Base-by-base conservation (phyloP, 2,329 filamentous ascomycete species). In the Iodosphaeria phyllophila region DNA sequence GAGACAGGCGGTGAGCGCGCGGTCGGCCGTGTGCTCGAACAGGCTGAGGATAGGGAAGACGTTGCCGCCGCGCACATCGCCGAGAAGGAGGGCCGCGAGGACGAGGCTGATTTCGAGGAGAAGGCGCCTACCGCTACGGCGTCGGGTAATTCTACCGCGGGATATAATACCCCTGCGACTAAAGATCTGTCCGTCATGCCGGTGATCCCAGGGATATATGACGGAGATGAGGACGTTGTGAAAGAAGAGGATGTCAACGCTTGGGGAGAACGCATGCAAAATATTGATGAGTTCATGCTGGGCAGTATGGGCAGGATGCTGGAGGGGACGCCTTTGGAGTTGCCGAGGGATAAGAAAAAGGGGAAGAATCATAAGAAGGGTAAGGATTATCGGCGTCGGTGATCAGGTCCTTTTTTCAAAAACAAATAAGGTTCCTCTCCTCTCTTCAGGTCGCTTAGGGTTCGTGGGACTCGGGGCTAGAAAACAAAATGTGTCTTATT, bases 1-100 rank as follows among this genome's bases (percentile, higher is more conserved):
- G 64, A 65, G 31, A 71, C 57, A 29, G 63, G 59, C 8, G 70
- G 73, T 16, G 60, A 70, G 28, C 60, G 63, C 19, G 60, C 56
- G 16, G 70, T 77, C 2, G 67, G 73, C 4, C 66, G 74, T 10
- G 79, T 74, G 0, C 71, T 98, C 16, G 83, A 91, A 37, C 76
- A 80, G 34, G 86, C 83, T 1, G 89, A 98, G 49, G 89, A 98
- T 39, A 69, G 68, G 23, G 89, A 98, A 43, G 89, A 98, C 43
- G 79, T 86, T 9, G 73, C 72, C 14, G 89, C 89, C 0, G 89
- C 89, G 3, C 75, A 78, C 25, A 67, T 77, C 7, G 89, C 89
- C 0, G 77, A 91, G 44, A 89, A 78, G 41, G 89, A 98, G 46
- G 74, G 89, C 23, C 71, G 80, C 39, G 75, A 78, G 13, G 82